phyloP scores from a whole-genome alignment of 2,329 filamentous ascomycete genomes.

The Elsinoe ampelina region DNA sequence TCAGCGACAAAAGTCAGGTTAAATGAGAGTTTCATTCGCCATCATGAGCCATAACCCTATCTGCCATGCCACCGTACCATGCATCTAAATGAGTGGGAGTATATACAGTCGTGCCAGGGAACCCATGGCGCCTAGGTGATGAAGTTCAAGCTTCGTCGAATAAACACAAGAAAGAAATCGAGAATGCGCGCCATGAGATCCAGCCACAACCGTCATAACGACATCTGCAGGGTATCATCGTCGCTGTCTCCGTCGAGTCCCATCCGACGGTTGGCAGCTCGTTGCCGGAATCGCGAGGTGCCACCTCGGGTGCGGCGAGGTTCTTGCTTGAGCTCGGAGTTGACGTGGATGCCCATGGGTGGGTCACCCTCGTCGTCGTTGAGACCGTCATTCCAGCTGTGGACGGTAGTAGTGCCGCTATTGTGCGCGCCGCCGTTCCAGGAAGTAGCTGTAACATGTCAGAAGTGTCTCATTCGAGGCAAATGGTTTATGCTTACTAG shows the following conservation, averaged over 20 bases:
- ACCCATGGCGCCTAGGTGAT: slow-evolving; percentile 9
- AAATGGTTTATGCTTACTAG: slow-evolving; percentile 38
- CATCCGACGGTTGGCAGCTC: slow-evolving; percentile 21
- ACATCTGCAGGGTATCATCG: slow-evolving; percentile 16
- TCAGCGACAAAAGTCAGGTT: slow-evolving; percentile 4
- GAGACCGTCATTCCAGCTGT: slow-evolving; percentile 61
- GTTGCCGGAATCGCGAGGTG: slow-evolving; percentile 14
- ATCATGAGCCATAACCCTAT: neutral
- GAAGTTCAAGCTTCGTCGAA: slow-evolving; percentile 2
- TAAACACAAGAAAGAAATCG: slow-evolving; percentile 1
- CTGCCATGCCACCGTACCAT: neutral
- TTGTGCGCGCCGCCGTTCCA: slow-evolving; percentile 72
- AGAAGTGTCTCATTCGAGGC: neutral
- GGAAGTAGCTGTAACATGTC: slow-evolving; percentile 53
- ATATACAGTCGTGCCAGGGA: neutral
- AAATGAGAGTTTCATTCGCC: slow-evolving; percentile 8
- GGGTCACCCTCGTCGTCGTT: slow-evolving; percentile 52
- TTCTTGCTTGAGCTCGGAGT: slow-evolving; percentile 47
- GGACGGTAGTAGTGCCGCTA: slow-evolving; percentile 65
- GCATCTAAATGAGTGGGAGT: neutral
- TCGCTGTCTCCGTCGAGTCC: slow-evolving; percentile 22
- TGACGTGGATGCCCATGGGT: slow-evolving; percentile 49
- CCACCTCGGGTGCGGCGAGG: slow-evolving; percentile 22
- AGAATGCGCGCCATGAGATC: slow-evolving; percentile 5
- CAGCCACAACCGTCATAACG: slow-evolving; percentile 13